phyloP scores from a whole-genome alignment of 331 rosid genomes.

The Rosa hybrid region DNA sequence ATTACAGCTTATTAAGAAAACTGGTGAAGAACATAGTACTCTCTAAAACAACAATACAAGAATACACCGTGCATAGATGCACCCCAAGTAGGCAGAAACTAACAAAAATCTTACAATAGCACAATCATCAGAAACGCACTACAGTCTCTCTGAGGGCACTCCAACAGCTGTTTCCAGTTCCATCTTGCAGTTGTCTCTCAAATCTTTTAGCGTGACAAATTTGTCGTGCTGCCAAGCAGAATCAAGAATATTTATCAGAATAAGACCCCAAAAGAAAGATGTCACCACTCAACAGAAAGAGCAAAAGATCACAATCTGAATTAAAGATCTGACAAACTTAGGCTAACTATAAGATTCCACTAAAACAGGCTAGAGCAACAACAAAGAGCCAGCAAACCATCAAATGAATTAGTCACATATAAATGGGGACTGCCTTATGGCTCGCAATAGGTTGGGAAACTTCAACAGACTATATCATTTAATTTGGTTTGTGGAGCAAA shows the following conservation, averaged over 20 bases:
- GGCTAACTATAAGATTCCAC: not conserved
- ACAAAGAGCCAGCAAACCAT: not conserved
- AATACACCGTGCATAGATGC: constrained; percentile 7
- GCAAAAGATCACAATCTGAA: not conserved
- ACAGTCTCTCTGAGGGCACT: constrained; percentile 46
- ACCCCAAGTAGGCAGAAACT: constrained; percentile 24
- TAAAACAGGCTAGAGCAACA: not conserved
- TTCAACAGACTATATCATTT: not conserved
- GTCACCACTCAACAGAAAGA: not conserved
- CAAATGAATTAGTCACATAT: not conserved
- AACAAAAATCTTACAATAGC: constrained; percentile 36
- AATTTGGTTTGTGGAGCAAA: not conserved
- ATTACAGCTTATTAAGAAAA: constrained; percentile 22
- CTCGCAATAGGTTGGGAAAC: not conserved
- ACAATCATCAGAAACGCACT: constrained; percentile 27
- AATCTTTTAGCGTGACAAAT: constrained; percentile 49
- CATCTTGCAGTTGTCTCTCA: constrained; percentile 85
- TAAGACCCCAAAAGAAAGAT: constrained; percentile 1
- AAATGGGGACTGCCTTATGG: constrained; percentile 6
- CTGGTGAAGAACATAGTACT: not conserved
- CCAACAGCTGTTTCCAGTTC: constrained; percentile 55
- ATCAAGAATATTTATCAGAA: constrained; percentile 28
- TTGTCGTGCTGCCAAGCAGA: constrained; percentile 59
- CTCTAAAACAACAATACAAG: constrained; percentile 18
- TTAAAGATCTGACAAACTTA: not conserved